Evolutionary conservation across 208 protist genomes (phyloP).

Genomic region (Phytomonas francai): DNA sequence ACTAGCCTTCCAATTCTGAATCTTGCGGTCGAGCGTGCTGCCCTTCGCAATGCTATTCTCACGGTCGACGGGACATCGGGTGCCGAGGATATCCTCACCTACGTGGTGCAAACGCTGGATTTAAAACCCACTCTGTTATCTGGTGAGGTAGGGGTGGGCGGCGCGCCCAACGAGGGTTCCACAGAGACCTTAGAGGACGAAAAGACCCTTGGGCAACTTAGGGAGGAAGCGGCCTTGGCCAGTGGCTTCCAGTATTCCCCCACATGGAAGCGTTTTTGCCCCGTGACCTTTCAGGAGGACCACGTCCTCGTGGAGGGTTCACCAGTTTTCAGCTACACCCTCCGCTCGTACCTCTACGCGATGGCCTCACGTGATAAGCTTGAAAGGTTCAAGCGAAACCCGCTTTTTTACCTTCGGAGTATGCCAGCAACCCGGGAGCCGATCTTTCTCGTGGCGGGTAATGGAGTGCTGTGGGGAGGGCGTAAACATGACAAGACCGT

Average conservation of each 20-base stretch:
- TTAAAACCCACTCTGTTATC: slow-evolving; percentile 26
- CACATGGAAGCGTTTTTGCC: slow-evolving; percentile 76
- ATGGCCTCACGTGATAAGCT: slow-evolving; percentile 46
- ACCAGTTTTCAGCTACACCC: slow-evolving; percentile 49
- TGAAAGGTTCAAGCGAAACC: slow-evolving; percentile 49
- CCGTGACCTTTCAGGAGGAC: slow-evolving; percentile 64
- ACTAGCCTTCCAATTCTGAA: background rate
- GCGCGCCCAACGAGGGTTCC: background rate
- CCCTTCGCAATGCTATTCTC: background rate
- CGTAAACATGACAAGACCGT: background rate
- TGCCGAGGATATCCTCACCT: slow-evolving; percentile 24
- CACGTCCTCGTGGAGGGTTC: slow-evolving; percentile 69
- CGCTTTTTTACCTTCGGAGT: slow-evolving; percentile 41
- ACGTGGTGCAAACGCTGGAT: slow-evolving; percentile 36
- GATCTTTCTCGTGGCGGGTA: slow-evolving; percentile 48
- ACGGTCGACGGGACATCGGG: slow-evolving; percentile 8
- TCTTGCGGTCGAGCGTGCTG: background rate
- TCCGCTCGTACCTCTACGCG: slow-evolving; percentile 52
- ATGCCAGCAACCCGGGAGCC: slow-evolving; percentile 21
- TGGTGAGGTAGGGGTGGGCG: slow-evolving; percentile 11
- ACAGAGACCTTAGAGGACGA: slow-evolving; percentile 28
- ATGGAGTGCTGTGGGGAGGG: slow-evolving; percentile 5
- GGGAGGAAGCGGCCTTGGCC: slow-evolving; percentile 31
- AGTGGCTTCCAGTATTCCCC: slow-evolving; percentile 23
- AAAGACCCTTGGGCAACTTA: slow-evolving; percentile 12